Evolutionary conservation across 176 grass and related monocot genomes (phyloP).

Genomic region (Elymus sibiricus): DNA sequence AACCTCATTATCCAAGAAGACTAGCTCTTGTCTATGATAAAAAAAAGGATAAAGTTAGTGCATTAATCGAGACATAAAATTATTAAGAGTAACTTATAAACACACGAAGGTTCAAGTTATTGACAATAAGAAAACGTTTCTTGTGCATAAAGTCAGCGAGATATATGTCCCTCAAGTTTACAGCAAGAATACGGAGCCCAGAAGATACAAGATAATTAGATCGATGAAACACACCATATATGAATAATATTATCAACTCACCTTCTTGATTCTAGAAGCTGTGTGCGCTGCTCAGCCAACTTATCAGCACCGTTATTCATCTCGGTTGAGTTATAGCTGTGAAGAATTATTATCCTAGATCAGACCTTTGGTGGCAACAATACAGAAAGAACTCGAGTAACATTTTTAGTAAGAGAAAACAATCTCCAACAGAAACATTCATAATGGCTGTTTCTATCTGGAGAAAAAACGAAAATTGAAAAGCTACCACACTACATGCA

Average conservation of each 20-base stretch:
- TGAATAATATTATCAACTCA: not conserved
- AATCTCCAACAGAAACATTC: not conserved
- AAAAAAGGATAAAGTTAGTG: not conserved
- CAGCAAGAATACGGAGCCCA: not conserved
- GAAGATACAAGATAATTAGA: not conserved
- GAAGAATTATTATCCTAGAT: constrained; percentile 22
- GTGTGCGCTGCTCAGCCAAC: constrained; percentile 55
- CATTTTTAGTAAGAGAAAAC: not conserved
- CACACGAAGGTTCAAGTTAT: not conserved
- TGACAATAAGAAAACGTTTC: not conserved
- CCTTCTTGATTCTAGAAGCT: constrained; percentile 62
- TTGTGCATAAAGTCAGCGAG: not conserved
- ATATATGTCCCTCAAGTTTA: not conserved
- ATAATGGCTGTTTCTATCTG: not conserved
- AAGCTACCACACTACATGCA: not conserved
- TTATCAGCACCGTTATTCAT: constrained; percentile 48
- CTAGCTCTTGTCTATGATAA: constrained; percentile 63
- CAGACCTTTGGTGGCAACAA: constrained; percentile 17
- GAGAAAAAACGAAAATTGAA: not conserved
- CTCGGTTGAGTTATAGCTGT: constrained; percentile 76
- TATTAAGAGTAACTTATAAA: not conserved
- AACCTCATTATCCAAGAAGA: constrained; percentile 84
- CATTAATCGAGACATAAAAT: not conserved
- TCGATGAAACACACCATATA: not conserved
- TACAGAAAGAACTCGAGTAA: not conserved